Percentiles rank a stretch among this genome's conserved stretches.
These are phyloP conservation scores for Malus sylvestris DNA, from an alignment of 306 rosid genomes.

Conservation along the genomic window DNA sequence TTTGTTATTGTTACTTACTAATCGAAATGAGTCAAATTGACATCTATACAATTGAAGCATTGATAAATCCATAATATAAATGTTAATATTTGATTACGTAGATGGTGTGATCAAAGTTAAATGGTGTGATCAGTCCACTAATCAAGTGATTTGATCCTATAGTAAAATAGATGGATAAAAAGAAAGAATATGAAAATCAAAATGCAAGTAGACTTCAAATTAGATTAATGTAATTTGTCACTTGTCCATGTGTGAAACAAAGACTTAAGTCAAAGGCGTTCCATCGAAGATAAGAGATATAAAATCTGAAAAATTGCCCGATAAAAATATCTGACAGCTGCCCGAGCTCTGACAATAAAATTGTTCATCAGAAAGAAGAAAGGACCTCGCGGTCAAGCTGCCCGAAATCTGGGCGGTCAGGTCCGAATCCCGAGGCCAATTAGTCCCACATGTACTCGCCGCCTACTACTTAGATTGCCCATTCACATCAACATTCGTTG, in stretches of 20 bases:
- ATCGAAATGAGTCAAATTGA: too few relatives aligned
- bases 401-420: slow-evolving; percentile 58
- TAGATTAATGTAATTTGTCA: not conserved
- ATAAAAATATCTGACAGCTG: slow-evolving; percentile 1
- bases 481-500: not conserved
- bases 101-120: too few relatives aligned
- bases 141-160: too few relatives aligned
- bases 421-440: slow-evolving; percentile 34
- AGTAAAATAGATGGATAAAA: too few relatives aligned
- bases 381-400: slow-evolving; percentile 36
- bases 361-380: not conserved
- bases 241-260: not conserved
- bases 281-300: not conserved
- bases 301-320: not conserved
- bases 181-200: not conserved
- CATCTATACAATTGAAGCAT: too few relatives aligned
- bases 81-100: too few relatives aligned
- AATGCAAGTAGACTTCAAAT: not conserved
- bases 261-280: not conserved
- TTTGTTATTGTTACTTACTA: too few relatives aligned
- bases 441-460: not conserved
- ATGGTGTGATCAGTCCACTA: too few relatives aligned
- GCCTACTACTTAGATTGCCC: not conserved
- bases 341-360: not conserved
- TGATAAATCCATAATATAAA: too few relatives aligned